These are phyloP conservation scores for Kingdonia uniflora DNA, from an alignment of 164 flowering plant genomes.

Conservation along the genomic window DNA sequence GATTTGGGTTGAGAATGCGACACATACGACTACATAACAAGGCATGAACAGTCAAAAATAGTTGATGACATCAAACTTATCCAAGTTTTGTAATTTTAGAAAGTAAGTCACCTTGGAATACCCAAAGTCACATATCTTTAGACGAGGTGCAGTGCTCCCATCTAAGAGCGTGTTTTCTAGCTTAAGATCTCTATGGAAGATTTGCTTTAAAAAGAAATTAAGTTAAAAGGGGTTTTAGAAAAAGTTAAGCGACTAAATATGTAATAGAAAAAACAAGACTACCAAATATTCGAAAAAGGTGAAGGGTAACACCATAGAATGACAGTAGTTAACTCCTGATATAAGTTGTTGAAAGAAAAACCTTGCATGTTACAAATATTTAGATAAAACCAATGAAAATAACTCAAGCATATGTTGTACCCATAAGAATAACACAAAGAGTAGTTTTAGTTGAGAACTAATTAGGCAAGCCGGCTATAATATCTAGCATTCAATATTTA, in stretches of 20 bases:
- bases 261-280: neutral
- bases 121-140: slow-evolving; percentile 7
- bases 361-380: slow-evolving; percentile 42
- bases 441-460: no score
- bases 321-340: slow-evolving; percentile 95
- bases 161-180: slow-evolving; percentile 16
- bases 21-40: slow-evolving; percentile 56
- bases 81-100: neutral
- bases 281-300: neutral
- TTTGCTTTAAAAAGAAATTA: slow-evolving; percentile 11
- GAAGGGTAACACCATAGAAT: slow-evolving; percentile 56
- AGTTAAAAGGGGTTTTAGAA: neutral
- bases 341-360: slow-evolving; percentile 89
- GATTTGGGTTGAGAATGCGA: slow-evolving; percentile 88
- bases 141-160: slow-evolving; percentile 8
- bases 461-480: no score
- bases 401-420: no score
- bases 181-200: slow-evolving; percentile 13
- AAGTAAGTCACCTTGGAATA: slow-evolving; percentile 43
- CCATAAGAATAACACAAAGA: no score
- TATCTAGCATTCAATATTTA: no score
- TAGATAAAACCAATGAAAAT: neutral
- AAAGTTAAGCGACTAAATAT: no score
- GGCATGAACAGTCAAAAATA: slow-evolving; percentile 1
- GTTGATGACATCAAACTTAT: neutral